phyloP scores from a whole-genome alignment of 163 green algal species.

The Trebouxia gelatinosa region DNA sequence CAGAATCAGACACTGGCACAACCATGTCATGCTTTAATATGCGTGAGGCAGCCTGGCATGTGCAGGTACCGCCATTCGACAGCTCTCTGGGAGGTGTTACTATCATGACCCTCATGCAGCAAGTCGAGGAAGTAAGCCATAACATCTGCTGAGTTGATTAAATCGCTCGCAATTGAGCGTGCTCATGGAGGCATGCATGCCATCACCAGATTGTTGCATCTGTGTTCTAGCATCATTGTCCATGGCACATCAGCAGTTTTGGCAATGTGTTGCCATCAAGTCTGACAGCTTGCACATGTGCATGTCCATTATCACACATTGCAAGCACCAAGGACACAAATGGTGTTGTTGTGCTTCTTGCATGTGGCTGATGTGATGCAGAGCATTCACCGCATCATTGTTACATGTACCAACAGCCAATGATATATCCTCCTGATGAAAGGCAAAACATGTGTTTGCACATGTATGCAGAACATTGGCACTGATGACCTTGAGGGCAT shows the following conservation, averaged over 20 bases:
- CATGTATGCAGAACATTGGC: slow-evolving; percentile 29
- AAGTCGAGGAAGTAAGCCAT: slow-evolving; percentile 55
- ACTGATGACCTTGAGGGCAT: slow-evolving; percentile 40
- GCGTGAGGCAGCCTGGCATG: too few species aligned
- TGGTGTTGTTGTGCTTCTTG: too few species aligned
- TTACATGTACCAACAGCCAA: background rate
- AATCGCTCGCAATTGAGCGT: background rate
- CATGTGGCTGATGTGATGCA: background rate
- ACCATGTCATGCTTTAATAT: background rate
- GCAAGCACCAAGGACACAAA: too few species aligned
- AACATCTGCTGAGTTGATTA: too few species aligned
- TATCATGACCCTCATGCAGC: slow-evolving; percentile 56
- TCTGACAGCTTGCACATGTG: background rate
- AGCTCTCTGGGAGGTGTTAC: slow-evolving; percentile 54
- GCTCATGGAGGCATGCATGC: background rate
- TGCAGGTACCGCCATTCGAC: slow-evolving; percentile 74
- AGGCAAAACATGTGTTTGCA: background rate
- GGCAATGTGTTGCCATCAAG: background rate
- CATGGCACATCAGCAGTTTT: too few species aligned
- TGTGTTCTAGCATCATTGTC: too few species aligned
- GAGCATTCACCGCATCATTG: background rate
- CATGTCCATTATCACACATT: background rate
- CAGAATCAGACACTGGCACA: background rate
- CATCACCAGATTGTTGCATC: too few species aligned
- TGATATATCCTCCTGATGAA: background rate